phyloP scores from a whole-genome alignment of 305 asterid genomes.

The Solanum hybrid region DNA sequence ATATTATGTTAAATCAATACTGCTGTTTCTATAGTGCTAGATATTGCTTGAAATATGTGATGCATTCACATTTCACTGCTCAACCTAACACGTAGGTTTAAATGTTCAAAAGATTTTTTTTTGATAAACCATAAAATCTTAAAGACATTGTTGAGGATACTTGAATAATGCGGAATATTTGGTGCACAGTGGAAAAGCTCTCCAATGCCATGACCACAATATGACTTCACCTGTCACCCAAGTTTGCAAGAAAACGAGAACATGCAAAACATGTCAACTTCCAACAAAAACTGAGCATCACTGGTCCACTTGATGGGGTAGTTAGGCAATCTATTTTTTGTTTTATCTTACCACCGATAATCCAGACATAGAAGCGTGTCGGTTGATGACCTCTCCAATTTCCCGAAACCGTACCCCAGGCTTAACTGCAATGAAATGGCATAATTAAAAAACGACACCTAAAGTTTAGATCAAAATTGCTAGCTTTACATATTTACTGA shows the following conservation, averaged over 20 bases:
- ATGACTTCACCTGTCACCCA: conserved; percentile 74
- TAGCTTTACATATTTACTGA: background rate
- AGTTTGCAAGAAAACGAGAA: conserved; percentile 10
- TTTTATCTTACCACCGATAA: conserved; percentile 69
- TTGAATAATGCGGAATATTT: conserved; percentile 89
- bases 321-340: background rate
- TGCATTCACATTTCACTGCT: background rate
- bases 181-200: conserved; percentile 98
- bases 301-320: background rate
- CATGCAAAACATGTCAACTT: background rate
- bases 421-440: conserved; percentile 49
- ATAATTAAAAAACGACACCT: background rate
- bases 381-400: conserved; percentile 81
- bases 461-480: background rate
- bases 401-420: conserved; percentile 95
- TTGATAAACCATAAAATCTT: background rate
- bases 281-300: background rate
- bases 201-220: conserved; percentile 97
- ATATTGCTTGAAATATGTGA: background rate
- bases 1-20: background rate
- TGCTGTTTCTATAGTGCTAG: background rate
- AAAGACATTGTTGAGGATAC: conserved; percentile 51
- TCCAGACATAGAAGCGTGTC: conserved; percentile 91
- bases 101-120: background rate
- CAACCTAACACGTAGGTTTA: background rate